phyloP scores from a whole-genome alignment of 257 asterid species.

The Knoxia roxburghii region DNA sequence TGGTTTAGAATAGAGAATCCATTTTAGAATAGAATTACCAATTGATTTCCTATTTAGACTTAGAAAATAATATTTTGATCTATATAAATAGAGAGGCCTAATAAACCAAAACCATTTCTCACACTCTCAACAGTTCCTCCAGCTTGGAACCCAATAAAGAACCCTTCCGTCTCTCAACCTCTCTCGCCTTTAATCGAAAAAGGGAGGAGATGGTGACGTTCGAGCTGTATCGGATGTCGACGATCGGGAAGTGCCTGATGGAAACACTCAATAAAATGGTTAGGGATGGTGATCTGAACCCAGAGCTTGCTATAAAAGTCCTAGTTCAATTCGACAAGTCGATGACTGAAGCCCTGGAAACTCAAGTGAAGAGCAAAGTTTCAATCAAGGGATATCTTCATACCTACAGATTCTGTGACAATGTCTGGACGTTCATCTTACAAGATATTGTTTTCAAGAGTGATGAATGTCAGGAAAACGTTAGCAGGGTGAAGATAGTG shows the following conservation, averaged over 20 bases:
- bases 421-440: slow-evolving; percentile 95
- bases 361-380: slow-evolving; percentile 74
- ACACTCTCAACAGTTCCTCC: no score
- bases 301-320: slow-evolving; percentile 86
- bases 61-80: no score
- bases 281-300: slow-evolving; percentile 59
- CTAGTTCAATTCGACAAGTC: slow-evolving; percentile 97
- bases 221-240: slow-evolving; percentile 82
- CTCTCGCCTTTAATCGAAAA: no score
- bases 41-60: no score
- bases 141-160: no score
- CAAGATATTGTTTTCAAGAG: slow-evolving; percentile 74
- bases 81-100: no score
- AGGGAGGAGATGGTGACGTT: slow-evolving; percentile 71
- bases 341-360: slow-evolving; percentile 76
- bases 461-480: slow-evolving; percentile 70
- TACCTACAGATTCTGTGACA: slow-evolving; percentile 88
- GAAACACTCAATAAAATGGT: slow-evolving; percentile 92
- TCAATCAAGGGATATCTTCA: slow-evolving; percentile 93
- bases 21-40: no score
- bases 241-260: slow-evolving; percentile 87
- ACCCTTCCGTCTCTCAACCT: no score
- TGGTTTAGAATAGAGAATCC: no score
- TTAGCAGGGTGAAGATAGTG: slow-evolving; percentile 69
- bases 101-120: no score